Evolutionary conservation across 1,139 yeast species (phyloP), one percentile per base, ranked within the genome.

Genomic region (Pichia sp.): DNA sequence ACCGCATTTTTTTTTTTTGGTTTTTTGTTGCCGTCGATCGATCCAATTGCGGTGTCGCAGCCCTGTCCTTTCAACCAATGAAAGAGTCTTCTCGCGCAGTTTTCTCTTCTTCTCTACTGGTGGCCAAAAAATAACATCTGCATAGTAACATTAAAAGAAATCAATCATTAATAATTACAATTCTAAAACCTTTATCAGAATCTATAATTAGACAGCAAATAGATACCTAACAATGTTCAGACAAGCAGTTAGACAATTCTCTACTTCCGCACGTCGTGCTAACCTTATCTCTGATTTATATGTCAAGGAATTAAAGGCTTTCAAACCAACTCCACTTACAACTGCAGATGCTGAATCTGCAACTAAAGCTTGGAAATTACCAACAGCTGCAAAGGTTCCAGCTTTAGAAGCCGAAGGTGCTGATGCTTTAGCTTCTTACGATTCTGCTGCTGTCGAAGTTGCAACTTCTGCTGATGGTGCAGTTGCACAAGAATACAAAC

Each of bases 241-340:
- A 54, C 52, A 48, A 51, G 44, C 52, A 36, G 60, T 58, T 52
- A 69, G 73, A 66, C 61, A 64, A 49, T 68, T 69, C 62, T 62
- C 71, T 39, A 59, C 66, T 40, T 55, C 65, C 34, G 59, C 67
- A 51, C 61, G 63, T 45, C 68, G 72, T 64, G 56, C 61, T 47
- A 68, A 88, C 74, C 76, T 86, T 67, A 72, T 90, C 65, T 80
- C 88, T 68, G 96, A 90, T 59, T 78, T 90, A 60, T 92, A 90
- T 75, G 73, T 90, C 65, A 83, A 78, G 70, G 95, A 88, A 71
- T 76, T 92, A 72, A 86, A 83, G 75, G 81, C 81, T 53, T 88
- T 85, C 81, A 87, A 89, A 77, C 90, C 96, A 66, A 78, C 83
- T 56, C 82, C 90, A 55, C 66, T 83, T 55, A 71, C 87, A 49